These are phyloP conservation scores for Tetracentron sinense DNA, from an alignment of 164 flowering plant species.

Conservation along the genomic window DNA sequence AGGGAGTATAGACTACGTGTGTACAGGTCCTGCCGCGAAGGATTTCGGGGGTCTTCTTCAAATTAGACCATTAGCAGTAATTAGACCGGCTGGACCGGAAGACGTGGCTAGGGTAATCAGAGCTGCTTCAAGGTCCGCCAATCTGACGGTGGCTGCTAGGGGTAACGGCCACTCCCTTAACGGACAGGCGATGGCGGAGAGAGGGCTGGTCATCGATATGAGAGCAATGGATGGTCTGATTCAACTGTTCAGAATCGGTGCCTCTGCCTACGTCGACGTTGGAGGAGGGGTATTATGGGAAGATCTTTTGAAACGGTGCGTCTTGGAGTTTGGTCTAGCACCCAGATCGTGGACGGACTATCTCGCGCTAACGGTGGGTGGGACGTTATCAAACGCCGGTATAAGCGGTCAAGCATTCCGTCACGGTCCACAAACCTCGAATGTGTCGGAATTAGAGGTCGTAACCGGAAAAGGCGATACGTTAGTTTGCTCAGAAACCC, in stretches of 20 bases:
- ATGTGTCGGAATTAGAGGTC: constrained; percentile 78
- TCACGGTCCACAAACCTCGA: constrained; percentile 73
- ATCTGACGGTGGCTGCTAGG: constrained; percentile 77
- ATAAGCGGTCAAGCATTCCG: constrained; percentile 88
- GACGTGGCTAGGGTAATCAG: constrained; percentile 48
- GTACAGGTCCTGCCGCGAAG: constrained; percentile 24
- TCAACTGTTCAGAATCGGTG: constrained; percentile 11
- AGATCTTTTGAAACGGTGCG: constrained; percentile 52
- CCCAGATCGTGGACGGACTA: constrained; percentile 95
- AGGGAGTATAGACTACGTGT: constrained; percentile 31
- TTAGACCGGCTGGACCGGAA: constrained; percentile 38
- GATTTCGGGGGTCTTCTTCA: constrained; percentile 74
- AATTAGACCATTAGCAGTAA: constrained; percentile 45
- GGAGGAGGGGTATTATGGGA: constrained; percentile 88
- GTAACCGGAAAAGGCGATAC: constrained; percentile 79
- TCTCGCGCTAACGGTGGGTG: constrained; percentile 80
- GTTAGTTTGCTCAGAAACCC: constrained; percentile 38
- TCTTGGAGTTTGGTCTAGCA: constrained; percentile 45
- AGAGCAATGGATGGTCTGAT: constrained; percentile 26
- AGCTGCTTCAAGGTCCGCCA: constrained; percentile 31
- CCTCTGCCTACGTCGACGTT: constrained; percentile 41
- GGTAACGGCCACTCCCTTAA: constrained; percentile 92
- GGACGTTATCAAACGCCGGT: constrained; percentile 87
- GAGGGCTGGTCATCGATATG: constrained; percentile 80
- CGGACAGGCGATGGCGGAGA: constrained; percentile 82